Percentiles rank a stretch among this genome's conserved stretches.
Conservation (phyloP, 78 protist species). For the Cavenderia fasciculata region DNA sequence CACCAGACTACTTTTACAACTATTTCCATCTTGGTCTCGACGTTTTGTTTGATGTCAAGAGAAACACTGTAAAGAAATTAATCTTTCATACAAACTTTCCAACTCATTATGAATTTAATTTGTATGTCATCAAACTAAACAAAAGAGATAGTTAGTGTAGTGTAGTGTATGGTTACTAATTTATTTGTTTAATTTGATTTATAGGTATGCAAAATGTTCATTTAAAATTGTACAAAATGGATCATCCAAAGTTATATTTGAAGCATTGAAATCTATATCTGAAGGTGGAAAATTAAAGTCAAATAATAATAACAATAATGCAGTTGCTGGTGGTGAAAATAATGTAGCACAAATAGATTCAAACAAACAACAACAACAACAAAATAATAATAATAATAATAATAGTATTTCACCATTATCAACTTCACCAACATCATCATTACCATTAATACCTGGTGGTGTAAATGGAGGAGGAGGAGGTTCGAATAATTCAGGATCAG, state of each 20-base stretch:
- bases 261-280: background rate
- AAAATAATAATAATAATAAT: background rate
- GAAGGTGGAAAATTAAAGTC: background rate
- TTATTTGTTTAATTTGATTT: background rate
- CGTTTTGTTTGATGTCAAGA: slow-evolving; percentile 84
- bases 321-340: no score
- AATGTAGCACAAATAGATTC: background rate
- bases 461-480: no score
- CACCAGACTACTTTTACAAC: slow-evolving; percentile 91
- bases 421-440: slow-evolving; percentile 35
- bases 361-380: slow-evolving; percentile 11
- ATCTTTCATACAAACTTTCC: slow-evolving; percentile 92
- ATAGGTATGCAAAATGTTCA: slow-evolving; percentile 58
- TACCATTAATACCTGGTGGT: no score
- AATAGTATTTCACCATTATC: slow-evolving; percentile 7
- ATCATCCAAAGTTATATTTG: background rate
- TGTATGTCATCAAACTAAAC: slow-evolving; percentile 36
- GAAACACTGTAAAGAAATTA: slow-evolving; percentile 88
- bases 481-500: no score
- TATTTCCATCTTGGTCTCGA: slow-evolving; percentile 92
- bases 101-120: slow-evolving; percentile 86
- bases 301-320: no score
- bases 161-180: background rate
- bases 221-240: slow-evolving; percentile 41
- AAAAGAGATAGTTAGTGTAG: no score